Conservation (phyloP, 148 eudicot genomes). For the Salicornia ramosissima region DNA sequence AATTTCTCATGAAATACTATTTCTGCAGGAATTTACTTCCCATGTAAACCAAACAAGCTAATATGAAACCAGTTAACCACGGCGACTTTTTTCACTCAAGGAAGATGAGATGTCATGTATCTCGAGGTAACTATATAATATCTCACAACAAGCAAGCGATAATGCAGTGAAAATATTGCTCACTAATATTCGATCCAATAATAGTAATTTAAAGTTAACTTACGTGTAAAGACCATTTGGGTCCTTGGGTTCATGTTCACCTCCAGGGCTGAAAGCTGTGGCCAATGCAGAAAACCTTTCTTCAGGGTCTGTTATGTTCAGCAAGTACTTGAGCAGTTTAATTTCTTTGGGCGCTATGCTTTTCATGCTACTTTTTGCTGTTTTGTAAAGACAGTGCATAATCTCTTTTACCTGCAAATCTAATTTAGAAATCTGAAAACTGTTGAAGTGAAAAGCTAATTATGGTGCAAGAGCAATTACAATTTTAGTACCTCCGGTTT, state of each 20-base stretch:
- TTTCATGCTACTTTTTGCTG: conserved; percentile 81
- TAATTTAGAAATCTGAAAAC: not conserved
- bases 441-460: not conserved
- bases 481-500: conserved; percentile 59
- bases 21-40: too few relatives aligned
- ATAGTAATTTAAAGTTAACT: conserved; percentile 9
- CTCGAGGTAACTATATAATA: too few relatives aligned
- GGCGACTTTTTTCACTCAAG: too few relatives aligned
- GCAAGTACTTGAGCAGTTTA: conserved; percentile 80
- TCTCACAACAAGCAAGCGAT: too few relatives aligned
- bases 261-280: conserved; percentile 85
- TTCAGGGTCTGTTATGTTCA: conserved; percentile 91
- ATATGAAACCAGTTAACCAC: too few relatives aligned
- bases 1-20: too few relatives aligned
- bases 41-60: too few relatives aligned
- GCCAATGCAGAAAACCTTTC: conserved; percentile 97
- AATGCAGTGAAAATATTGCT: not conserved
- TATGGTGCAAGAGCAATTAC: not conserved
- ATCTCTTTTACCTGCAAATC: conserved; percentile 77
- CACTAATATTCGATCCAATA: not conserved
- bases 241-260: conserved; percentile 57
- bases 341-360: conserved; percentile 90
- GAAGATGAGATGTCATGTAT: too few relatives aligned
- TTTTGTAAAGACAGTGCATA: conserved; percentile 77
- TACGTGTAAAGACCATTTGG: conserved; percentile 78